Conservation (phyloP, 495 filamentous ascomycete species). For the Clohesyomyces aquaticus region DNA sequence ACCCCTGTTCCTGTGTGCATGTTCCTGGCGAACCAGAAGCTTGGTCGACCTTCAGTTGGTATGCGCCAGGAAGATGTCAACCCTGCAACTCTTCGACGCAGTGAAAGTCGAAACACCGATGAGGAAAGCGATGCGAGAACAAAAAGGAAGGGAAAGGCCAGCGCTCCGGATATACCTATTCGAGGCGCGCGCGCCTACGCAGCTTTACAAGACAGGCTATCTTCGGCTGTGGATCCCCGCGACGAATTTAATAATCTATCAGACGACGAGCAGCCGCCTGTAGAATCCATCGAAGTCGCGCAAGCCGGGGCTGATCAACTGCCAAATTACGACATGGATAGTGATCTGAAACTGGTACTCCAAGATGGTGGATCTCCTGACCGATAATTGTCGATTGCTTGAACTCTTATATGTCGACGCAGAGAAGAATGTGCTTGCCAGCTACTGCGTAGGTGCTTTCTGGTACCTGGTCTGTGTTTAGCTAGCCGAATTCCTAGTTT, state of each 20-base stretch:
- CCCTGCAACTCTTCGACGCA: neutral
- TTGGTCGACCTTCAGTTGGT: neutral
- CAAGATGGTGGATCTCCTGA: neutral
- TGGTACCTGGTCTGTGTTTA: too few relatives aligned
- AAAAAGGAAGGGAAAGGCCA: conserved; percentile 11
- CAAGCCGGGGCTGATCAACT: neutral
- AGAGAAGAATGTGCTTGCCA: too few relatives aligned
- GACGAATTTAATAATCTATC: neutral
- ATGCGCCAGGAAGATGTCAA: neutral
- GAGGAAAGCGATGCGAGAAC: neutral
- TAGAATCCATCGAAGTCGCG: neutral
- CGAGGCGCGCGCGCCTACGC: conserved; percentile 26
- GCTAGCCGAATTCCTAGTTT: too few relatives aligned
- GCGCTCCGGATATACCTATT: conserved; percentile 16
- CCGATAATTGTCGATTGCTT: neutral
- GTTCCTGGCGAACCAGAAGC: conserved; percentile 16
- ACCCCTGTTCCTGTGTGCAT: conserved; percentile 7
- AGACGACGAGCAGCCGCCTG: neutral
- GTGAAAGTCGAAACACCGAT: neutral
- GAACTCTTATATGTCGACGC: too few relatives aligned
- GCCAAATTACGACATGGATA: neutral
- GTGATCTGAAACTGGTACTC: neutral
- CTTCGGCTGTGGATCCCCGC: neutral
- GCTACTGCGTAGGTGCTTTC: too few relatives aligned
- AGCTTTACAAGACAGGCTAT: conserved; percentile 20